Evolutionary conservation across 768 basidiomycete species (phyloP).

Genomic region (Crucibulum laeve): DNA sequence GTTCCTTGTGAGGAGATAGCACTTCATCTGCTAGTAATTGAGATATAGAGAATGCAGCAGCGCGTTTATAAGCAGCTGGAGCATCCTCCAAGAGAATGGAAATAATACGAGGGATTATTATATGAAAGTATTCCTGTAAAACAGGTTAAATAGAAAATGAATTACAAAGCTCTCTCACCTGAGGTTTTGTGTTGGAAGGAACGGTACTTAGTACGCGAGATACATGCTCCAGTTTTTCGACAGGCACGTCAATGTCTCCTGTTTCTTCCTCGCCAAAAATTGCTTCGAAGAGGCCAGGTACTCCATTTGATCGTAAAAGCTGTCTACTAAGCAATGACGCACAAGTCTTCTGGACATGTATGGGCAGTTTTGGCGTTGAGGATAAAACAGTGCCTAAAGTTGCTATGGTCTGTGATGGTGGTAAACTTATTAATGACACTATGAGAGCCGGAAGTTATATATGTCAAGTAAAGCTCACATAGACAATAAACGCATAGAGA

Average conservation of each 20-base stretch:
- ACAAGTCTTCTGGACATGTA: constrained; percentile 56
- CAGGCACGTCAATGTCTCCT: constrained; percentile 41
- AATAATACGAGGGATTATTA: constrained; percentile 52
- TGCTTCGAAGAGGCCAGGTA: constrained; percentile 64
- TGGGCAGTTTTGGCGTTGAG: constrained; percentile 31
- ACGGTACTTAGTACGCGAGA: constrained; percentile 59
- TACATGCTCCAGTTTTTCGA: constrained; percentile 74
- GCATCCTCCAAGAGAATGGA: constrained; percentile 40
- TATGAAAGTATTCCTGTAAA: constrained; percentile 56
- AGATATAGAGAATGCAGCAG: constrained; percentile 65
- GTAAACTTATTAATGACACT: constrained; percentile 37
- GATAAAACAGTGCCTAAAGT: constrained; percentile 62
- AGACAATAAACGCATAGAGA: constrained; percentile 52
- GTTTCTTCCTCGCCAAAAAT: constrained; percentile 62
- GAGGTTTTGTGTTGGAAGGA: constrained; percentile 48
- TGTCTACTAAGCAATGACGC: constrained; percentile 65
- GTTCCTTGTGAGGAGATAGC: constrained; percentile 16
- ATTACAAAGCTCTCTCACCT: constrained; percentile 37
- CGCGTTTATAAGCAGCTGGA: constrained; percentile 46
- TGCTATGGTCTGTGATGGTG: constrained; percentile 61
- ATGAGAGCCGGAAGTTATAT: constrained; percentile 9
- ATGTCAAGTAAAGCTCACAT: constrained; percentile 43
- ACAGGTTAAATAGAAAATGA: constrained; percentile 2
- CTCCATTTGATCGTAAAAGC: constrained; percentile 64
- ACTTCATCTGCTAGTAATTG: constrained; percentile 48